These are phyloP conservation scores for Podospora comata DNA, from an alignment of 495 filamentous ascomycete genomes.

Conservation along the genomic window DNA sequence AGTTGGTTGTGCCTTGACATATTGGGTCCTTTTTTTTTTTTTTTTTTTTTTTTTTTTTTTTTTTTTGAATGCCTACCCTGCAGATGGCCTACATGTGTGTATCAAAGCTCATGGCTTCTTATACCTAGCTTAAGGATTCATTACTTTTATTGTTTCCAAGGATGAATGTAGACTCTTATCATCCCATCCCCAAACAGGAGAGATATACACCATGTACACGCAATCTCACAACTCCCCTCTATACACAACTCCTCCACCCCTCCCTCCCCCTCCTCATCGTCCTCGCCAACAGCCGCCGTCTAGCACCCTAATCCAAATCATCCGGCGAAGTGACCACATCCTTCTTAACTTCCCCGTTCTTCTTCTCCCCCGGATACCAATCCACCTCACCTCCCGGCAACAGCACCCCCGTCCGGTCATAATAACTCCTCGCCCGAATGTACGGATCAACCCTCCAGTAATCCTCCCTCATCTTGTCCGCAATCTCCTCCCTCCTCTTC, in stretches of 20 bases:
- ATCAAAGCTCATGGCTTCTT: no score
- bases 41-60: no score
- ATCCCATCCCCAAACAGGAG: no score
- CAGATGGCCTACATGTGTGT: no score
- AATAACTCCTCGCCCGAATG: conserved; percentile 65
- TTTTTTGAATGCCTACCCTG: no score
- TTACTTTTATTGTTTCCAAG: no score
- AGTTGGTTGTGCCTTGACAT: no score
- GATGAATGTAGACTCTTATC: no score
- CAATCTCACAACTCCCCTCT: no score
- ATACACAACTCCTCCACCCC: background rate
- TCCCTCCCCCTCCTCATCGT: background rate
- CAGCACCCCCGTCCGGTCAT: conserved; percentile 72
- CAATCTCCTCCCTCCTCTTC: conserved; percentile 50
- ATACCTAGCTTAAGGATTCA: no score
- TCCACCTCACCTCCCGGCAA: conserved; percentile 61
- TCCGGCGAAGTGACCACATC: conserved; percentile 42
- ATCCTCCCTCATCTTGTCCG: conserved; percentile 60
- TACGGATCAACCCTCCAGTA: conserved; percentile 88
- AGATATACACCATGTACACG: no score
- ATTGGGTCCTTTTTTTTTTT: no score
- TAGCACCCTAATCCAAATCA: conserved; percentile 51
- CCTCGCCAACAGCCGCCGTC: background rate
- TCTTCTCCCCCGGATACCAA: conserved; percentile 56
- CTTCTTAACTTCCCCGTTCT: conserved; percentile 28